A percentile compares a stretch with the other conserved stretches of the same genome.
Evolutionary conservation across 352 stramenopile species (phyloP).

Genomic region (Phytophthora fragariaefolia): DNA sequence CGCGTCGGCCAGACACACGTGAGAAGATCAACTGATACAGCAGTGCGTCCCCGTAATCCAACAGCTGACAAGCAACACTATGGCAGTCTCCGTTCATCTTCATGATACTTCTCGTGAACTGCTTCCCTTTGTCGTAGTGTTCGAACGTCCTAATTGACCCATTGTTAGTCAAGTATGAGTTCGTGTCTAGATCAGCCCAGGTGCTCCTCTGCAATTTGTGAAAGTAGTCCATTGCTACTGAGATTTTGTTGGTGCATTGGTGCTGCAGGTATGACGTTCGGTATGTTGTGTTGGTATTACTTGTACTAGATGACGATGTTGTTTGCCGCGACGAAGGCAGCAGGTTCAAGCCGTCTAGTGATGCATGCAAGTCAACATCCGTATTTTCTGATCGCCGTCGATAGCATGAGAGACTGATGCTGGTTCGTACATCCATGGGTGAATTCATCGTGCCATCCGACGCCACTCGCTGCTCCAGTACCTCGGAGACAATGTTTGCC

Average conservation of each 20-base stretch:
- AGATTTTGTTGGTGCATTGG: constrained; percentile 65
- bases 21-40: constrained; percentile 65
- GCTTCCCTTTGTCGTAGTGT: constrained; percentile 36
- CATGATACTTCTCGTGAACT: constrained; percentile 66
- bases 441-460: constrained; percentile 20
- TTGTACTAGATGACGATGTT: background rate
- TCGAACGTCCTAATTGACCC: constrained; percentile 51
- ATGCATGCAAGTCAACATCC: constrained; percentile 41
- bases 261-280: constrained; percentile 44
- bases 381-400: constrained; percentile 8
- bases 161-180: constrained; percentile 24
- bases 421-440: background rate
- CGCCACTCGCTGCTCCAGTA: constrained; percentile 73
- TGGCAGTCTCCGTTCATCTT: constrained; percentile 49
- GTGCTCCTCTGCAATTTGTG: constrained; percentile 61
- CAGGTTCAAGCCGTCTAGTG: constrained; percentile 40
- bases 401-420: constrained; percentile 8
- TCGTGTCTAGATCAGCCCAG: constrained; percentile 42
- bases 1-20: constrained; percentile 44
- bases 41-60: constrained; percentile 56
- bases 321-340: constrained; percentile 25
- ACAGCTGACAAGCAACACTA: constrained; percentile 42
- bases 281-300: background rate
- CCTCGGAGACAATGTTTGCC: constrained; percentile 83
- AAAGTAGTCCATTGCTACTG: constrained; percentile 69